A percentile compares a stretch with the other conserved stretches of the same genome.
Conservation (phyloP, 371 early-diverging fungal species). For the Thermomucor indicae-seudaticae region DNA sequence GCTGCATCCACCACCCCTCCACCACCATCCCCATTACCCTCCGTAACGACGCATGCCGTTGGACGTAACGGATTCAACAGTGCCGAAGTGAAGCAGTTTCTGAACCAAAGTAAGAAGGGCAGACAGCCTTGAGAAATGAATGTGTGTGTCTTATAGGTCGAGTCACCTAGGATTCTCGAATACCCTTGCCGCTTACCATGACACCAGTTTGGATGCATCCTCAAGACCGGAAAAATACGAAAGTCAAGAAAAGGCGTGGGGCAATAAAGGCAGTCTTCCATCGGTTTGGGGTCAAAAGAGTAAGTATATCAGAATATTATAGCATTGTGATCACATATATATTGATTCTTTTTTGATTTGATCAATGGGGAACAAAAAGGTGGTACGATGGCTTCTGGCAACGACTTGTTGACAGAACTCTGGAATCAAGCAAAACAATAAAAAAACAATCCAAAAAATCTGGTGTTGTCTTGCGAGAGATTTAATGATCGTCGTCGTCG, state of each 20-base stretch:
- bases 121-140: not conserved
- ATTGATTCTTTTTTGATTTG: not conserved
- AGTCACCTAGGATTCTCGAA: conserved; percentile 15
- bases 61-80: conserved; percentile 25
- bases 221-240: conserved; percentile 21
- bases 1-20: conserved; percentile 10
- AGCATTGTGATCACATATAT: not conserved
- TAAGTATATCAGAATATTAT: conserved; percentile 7
- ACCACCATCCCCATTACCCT: conserved; percentile 1
- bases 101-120: conserved; percentile 18
- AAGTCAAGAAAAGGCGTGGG: conserved; percentile 30
- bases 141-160: not conserved
- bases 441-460: too few relatives aligned
- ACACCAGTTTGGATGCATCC: conserved; percentile 10
- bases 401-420: not conserved
- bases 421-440: not conserved
- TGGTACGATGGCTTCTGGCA: not conserved
- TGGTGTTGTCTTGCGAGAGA: too few relatives aligned
- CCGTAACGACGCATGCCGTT: not conserved
- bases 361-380: not conserved
- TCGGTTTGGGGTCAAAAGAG: conserved; percentile 26
- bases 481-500: too few relatives aligned
- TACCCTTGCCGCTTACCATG: conserved; percentile 14
- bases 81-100: conserved; percentile 15
- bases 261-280: conserved; percentile 15